phyloP scores from a whole-genome alignment of 2,329 filamentous ascomycete species.

The Helicocarpus griseus region DNA sequence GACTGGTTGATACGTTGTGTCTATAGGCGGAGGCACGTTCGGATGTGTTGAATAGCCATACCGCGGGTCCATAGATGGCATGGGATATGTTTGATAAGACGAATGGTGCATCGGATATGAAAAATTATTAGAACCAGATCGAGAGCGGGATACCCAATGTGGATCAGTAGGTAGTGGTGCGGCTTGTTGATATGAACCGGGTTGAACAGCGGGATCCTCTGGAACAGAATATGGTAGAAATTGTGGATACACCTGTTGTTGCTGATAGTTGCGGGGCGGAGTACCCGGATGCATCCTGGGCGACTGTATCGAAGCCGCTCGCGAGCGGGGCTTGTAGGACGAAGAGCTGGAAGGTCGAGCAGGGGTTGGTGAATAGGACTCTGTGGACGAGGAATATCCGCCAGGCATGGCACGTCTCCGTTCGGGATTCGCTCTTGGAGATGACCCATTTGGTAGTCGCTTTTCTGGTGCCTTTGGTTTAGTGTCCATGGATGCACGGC shows the following conservation, averaged over 20 bases:
- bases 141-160: slow-evolving; percentile 35
- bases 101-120: slow-evolving; percentile 22
- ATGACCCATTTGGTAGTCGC: not conserved
- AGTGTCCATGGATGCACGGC: slow-evolving; percentile 6
- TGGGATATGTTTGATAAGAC: slow-evolving; percentile 20
- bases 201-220: slow-evolving; percentile 23
- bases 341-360: slow-evolving; percentile 25
- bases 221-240: slow-evolving; percentile 25
- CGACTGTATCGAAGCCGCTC: slow-evolving; percentile 32
- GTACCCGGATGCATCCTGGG: slow-evolving; percentile 26
- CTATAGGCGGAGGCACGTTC: slow-evolving; percentile 3
- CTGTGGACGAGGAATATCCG: slow-evolving; percentile 42
- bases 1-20: slow-evolving; percentile 16
- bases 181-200: slow-evolving; percentile 26
- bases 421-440: slow-evolving; percentile 18
- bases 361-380: slow-evolving; percentile 27
- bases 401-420: slow-evolving; percentile 29
- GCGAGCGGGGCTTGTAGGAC: slow-evolving; percentile 30
- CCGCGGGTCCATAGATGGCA: slow-evolving; percentile 24
- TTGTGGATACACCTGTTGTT: slow-evolving; percentile 21
- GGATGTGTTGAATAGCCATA: slow-evolving; percentile 14
- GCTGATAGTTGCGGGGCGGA: slow-evolving; percentile 27
- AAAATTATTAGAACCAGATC: slow-evolving; percentile 24
- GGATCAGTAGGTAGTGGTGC: slow-evolving; percentile 40
- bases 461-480: slow-evolving; percentile 16